Evolutionary conservation across 208 protist species (phyloP).

Genomic region (Wallacemonas rigidus): DNA sequence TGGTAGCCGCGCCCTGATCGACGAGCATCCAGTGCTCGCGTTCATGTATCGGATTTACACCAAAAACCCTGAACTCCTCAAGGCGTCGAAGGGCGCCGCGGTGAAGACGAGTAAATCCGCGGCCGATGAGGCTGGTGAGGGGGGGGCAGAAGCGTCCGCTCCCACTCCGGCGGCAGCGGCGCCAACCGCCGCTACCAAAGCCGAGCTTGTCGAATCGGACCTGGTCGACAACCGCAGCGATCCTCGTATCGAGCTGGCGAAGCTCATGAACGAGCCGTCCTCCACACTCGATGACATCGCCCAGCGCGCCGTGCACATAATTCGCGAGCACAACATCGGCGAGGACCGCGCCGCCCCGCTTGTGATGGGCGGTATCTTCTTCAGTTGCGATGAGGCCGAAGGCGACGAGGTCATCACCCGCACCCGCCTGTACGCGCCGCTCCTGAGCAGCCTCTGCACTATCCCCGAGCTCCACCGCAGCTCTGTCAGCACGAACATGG

Average conservation of each 20-base stretch:
- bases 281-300: constrained; percentile 29
- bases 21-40: constrained; percentile 54
- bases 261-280: constrained; percentile 17
- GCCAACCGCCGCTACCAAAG: constrained; percentile 19
- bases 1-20: constrained; percentile 45
- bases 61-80: constrained; percentile 63
- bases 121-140: constrained; percentile 23
- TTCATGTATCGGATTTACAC: constrained; percentile 72
- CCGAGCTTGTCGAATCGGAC: constrained; percentile 12
- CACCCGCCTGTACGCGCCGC: constrained; percentile 47
- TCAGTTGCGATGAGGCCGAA: constrained; percentile 38
- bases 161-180: constrained; percentile 25
- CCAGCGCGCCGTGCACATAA: constrained; percentile 54
- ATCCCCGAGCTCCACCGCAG: constrained; percentile 50
- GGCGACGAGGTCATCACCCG: constrained; percentile 46
- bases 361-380: constrained; percentile 49
- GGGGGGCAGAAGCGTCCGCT: constrained; percentile 26
- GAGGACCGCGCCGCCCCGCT: constrained; percentile 58
- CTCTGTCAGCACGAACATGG: constrained; percentile 24
- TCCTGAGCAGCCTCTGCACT: constrained; percentile 67
- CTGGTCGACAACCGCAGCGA: constrained; percentile 41
- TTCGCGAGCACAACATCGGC: constrained; percentile 72
- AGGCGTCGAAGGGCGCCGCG: constrained; percentile 50
- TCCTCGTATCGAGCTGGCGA: constrained; percentile 37
- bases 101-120: constrained; percentile 21